Evolutionary conservation across 1,139 yeast genomes (phyloP).

Genomic region (Taphrina pruni): DNA sequence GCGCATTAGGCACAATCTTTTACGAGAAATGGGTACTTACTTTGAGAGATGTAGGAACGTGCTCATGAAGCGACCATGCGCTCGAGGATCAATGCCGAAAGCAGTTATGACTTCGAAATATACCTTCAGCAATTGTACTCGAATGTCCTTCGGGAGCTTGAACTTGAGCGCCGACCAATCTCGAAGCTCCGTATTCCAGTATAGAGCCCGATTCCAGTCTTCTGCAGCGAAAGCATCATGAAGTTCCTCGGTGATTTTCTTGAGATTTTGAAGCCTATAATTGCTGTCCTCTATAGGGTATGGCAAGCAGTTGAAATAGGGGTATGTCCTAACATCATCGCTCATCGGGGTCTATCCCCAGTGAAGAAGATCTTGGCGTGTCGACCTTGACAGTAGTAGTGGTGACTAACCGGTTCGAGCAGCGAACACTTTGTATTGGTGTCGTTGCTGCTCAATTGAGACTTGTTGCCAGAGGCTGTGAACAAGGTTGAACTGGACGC

Average conservation of each 20-base stretch:
- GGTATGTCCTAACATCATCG: constrained; percentile 54
- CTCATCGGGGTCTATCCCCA: background rate
- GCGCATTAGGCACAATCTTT: constrained; percentile 63
- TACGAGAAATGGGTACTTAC: constrained; percentile 60
- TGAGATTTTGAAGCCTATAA: constrained; percentile 75
- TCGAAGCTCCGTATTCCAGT: constrained; percentile 87
- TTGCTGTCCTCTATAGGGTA: constrained; percentile 71
- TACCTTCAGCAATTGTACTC: constrained; percentile 69
- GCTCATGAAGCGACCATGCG: constrained; percentile 56
- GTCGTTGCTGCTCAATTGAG: background rate
- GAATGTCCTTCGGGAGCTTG: constrained; percentile 72
- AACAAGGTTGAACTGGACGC: constrained; percentile 8
- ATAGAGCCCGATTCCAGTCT: constrained; percentile 73
- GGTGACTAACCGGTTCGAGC: too few relatives aligned
- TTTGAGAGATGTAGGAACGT: constrained; percentile 38
- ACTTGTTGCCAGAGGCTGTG: background rate
- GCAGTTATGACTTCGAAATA: constrained; percentile 75
- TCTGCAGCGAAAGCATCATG: constrained; percentile 77
- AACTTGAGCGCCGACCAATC: constrained; percentile 82
- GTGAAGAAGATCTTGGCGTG: background rate
- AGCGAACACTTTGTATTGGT: too few relatives aligned
- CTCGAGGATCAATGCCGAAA: constrained; percentile 68
- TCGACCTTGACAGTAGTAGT: too few relatives aligned
- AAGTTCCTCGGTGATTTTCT: constrained; percentile 78
- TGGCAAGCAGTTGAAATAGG: constrained; percentile 71